Base-by-base conservation (phyloP, 106 monocot species). In the Acorus gramineus region DNA sequence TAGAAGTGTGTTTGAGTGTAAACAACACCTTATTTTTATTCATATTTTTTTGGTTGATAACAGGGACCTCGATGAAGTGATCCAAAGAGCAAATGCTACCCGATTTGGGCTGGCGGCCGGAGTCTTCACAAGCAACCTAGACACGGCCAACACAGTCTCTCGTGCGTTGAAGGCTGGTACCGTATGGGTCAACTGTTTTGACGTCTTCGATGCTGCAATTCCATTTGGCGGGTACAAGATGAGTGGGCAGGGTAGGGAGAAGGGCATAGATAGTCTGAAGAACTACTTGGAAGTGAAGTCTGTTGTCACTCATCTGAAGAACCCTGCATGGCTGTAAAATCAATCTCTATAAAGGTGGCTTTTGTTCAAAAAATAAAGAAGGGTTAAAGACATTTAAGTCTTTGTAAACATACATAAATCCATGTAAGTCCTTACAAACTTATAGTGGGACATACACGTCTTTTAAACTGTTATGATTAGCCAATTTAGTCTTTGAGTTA, bases 221-320 rank as follows among this genome's bases (percentile, higher is more conserved):
- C 93, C 93, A 5, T 94, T 94, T 12, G 94, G 94, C 3, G 94
- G 94, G 7, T 94, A 74, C 77, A 94, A 94, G 81, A 86, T 89
- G 94, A 94, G 94, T 8, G 94, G 94, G 7, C 69, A 77, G 3
- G 94, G 94, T 3, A 81, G 94, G 45, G 94, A 86, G 74, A 94
- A 90, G 73, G 93, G 93, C 46, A 73, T 89, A 6, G 84, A 94
- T 55, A 79, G 93, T 67, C 84, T 89, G 4, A 94, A 86, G 73
- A 80, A 64, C 73, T 89, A 89, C 81, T 62, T 94, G 63, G 86
- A 94, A 70, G 52, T 84, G 28, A 94, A 94, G 81, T 71, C 93
- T 2, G 93, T 94, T 9, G 89, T 86, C 13, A 86, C 86, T 7
- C 52, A 73, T 4, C 49, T 94, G 13, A 84, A 86, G 70, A 86